Evolutionary conservation across 768 basidiomycete genomes (phyloP).

Genomic region (Tulasnella calospora): DNA sequence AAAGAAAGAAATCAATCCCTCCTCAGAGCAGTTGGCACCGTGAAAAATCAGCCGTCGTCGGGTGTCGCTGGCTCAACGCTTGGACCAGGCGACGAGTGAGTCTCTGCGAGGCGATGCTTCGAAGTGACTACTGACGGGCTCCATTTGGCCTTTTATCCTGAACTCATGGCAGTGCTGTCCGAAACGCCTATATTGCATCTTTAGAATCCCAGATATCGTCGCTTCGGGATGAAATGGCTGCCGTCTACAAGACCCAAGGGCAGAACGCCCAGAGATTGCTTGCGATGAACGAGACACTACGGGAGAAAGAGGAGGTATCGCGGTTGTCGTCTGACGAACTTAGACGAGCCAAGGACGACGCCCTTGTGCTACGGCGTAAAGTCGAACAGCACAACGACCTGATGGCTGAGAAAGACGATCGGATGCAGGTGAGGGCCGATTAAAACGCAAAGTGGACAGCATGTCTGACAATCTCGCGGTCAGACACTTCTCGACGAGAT

Average conservation of each 20-base stretch:
- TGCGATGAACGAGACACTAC: conserved; percentile 89
- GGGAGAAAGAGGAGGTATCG: conserved; percentile 85
- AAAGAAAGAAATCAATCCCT: conserved; percentile 90
- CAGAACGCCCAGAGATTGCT: conserved; percentile 92
- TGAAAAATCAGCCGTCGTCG: conserved; percentile 43
- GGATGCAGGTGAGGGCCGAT: conserved; percentile 63
- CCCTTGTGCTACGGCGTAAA: conserved; percentile 61
- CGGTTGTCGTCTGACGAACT: conserved; percentile 77
- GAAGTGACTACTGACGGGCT: conserved; percentile 5
- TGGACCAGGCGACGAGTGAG: conserved; percentile 64
- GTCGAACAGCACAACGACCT: conserved; percentile 80
- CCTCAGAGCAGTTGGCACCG: conserved; percentile 73
- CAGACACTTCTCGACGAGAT: conserved; percentile 95
- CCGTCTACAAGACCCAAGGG: conserved; percentile 92
- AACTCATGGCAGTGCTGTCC: conserved; percentile 67
- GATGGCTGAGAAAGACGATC: conserved; percentile 82
- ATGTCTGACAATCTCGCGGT: conserved; percentile 24
- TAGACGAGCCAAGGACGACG: conserved; percentile 70
- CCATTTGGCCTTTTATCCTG: neutral
- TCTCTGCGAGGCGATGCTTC: conserved; percentile 27
- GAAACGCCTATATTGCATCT: conserved; percentile 82
- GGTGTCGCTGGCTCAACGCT: conserved; percentile 10
- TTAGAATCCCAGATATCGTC: conserved; percentile 92
- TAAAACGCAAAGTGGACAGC: neutral
- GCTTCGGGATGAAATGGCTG: conserved; percentile 85